A percentile compares a stretch with the other conserved stretches of the same genome.
Evolutionary conservation across 2,329 filamentous ascomycete species (phyloP).

Genomic region (Blastomyces gilchristii): DNA sequence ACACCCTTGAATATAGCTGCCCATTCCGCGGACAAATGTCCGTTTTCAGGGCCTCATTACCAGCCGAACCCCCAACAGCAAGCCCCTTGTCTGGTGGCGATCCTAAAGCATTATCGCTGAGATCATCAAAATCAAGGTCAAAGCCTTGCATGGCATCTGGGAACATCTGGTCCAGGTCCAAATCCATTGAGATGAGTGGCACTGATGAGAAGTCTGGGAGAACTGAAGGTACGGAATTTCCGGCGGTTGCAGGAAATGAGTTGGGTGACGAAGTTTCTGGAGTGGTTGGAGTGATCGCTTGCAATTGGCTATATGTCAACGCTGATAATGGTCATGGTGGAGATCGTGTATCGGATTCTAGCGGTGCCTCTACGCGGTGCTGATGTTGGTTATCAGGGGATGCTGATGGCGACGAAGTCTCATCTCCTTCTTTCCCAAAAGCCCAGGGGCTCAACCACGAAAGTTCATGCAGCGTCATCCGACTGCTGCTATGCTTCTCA

Average conservation of each 20-base stretch:
- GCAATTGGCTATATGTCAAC: background rate
- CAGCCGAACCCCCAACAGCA: background rate
- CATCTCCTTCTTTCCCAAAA: background rate
- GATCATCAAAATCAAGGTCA: constrained; percentile 9
- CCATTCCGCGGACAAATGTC: background rate
- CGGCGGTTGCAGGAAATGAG: background rate
- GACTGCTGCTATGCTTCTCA: background rate
- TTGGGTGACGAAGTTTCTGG: background rate
- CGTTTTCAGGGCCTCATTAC: background rate
- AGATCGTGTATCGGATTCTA: background rate
- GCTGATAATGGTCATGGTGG: background rate
- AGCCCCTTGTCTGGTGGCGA: too few species aligned
- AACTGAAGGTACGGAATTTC: background rate
- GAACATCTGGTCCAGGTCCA: constrained; percentile 6
- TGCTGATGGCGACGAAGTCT: background rate
- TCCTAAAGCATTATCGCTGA: background rate
- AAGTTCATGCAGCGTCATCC: constrained; percentile 6
- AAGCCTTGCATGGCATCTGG: background rate
- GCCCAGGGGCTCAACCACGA: constrained; percentile 5
- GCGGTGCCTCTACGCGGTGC: background rate
- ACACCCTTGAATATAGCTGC: background rate
- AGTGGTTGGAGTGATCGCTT: background rate
- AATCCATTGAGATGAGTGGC: constrained; percentile 1
- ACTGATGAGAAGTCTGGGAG: background rate
- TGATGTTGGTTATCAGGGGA: background rate